Evolutionary conservation across 495 filamentous ascomycete genomes (phyloP), one percentile per base, ranked within the genome.

Genomic region (Melanomma pulvis-pyrius): DNA sequence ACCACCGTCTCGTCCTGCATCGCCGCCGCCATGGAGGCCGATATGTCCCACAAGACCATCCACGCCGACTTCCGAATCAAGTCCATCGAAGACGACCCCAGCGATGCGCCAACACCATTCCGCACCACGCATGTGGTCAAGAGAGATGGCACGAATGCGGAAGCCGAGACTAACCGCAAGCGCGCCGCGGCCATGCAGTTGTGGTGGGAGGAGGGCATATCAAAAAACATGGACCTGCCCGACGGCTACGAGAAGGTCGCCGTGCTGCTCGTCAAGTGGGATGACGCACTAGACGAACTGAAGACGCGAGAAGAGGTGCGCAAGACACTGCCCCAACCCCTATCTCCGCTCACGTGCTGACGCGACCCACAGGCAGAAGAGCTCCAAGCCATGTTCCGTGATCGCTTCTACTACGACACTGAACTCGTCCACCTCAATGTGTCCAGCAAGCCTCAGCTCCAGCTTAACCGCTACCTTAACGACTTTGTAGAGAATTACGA

Each of bases 231-330:
- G 71, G 49, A 69, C 25, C 46, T 71, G 26, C 69, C 71, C 4
- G 50, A 61, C 47, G 63, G 64, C 5, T 74, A 75, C 48, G 26
- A 53, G 13, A 49, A 72, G 12, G 71, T 72, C 6, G 62, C 60
- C 0, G 73, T 74, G 1, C 44, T 75, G 12, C 36, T 75, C 13
- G 36, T 74, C 36, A 65, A 64, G 28, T 75, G 73, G 73, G 36
- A 52, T 7, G 71, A 72, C 19, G 53, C 60, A 11, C 46, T 75
- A 22, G 73, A 75, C 44, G 61, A 72, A 21, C 46, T 72, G 29
- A 60, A 67, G 25, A 63, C 53, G 32, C 22, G 32, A 5, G 30
- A 30, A 59, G 65, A 73, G 53, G 69, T 71, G 67, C n/a, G 17
- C n/a, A n/a, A n/a, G n/a, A n/a, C n/a, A n/a, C n/a, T n/a, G n/a